A percentile compares a stretch with the other conserved stretches of the same genome.
Conservation (phyloP, 164 flowering plant genomes). For the Tetracentron sinense region DNA sequence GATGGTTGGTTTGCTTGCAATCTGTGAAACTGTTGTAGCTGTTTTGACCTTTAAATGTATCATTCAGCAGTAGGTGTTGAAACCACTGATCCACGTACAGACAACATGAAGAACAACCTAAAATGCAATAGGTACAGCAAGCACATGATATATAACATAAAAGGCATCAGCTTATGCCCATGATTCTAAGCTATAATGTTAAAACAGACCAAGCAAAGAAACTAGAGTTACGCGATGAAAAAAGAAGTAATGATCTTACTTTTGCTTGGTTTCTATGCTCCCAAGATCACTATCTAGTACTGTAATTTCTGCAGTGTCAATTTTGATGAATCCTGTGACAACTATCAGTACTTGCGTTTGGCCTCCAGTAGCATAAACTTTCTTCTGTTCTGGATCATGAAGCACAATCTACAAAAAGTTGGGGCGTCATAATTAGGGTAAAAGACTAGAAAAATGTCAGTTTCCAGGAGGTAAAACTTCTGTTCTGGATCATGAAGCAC, state of each 20-base stretch:
- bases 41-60: too few relatives aligned
- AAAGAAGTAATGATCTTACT: slow-evolving; percentile 32
- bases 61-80: too few relatives aligned
- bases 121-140: too few relatives aligned
- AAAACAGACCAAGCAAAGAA: too few relatives aligned
- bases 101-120: background rate
- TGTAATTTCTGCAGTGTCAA: slow-evolving; percentile 64
- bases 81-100: background rate
- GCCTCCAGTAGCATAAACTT: slow-evolving; percentile 68
- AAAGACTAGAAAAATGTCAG: slow-evolving; percentile 6
- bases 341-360: slow-evolving; percentile 45
- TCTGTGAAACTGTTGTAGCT: too few relatives aligned
- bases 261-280: slow-evolving; percentile 58
- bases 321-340: slow-evolving; percentile 61
- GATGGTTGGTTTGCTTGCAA: background rate
- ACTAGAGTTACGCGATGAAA: too few relatives aligned
- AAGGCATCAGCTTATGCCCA: too few relatives aligned
- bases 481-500: too few relatives aligned
- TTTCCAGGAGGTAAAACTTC: too few relatives aligned
- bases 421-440: slow-evolving; percentile 1
- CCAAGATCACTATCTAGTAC: slow-evolving; percentile 85
- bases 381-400: slow-evolving; percentile 57
- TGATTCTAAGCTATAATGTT: too few relatives aligned
- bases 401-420: slow-evolving; percentile 48
- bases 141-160: too few relatives aligned